Conservation (phyloP, 176 grass and related monocot species). For the Phoenix dactylifera region DNA sequence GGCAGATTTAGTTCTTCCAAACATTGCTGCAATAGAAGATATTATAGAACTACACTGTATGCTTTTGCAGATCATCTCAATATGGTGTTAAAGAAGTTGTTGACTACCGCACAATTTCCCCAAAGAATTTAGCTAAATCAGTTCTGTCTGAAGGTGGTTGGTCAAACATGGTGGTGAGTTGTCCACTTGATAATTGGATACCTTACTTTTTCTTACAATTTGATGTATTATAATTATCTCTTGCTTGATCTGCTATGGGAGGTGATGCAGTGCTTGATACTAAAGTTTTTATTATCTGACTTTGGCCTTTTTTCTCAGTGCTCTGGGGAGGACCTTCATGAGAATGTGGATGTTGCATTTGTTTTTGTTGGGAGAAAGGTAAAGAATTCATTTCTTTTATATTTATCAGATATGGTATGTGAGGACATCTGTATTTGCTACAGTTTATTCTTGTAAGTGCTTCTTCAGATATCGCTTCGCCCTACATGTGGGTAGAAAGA, state of each 20-base stretch:
- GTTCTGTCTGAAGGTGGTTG: conserved; percentile 85
- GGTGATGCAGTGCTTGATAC: neutral
- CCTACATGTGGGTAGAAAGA: too few species aligned
- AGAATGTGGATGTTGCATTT: conserved; percentile 59
- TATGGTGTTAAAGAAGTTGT: conserved; percentile 51
- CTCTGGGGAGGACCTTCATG: conserved; percentile 30
- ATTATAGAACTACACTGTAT: too few species aligned
- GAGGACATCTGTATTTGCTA: neutral
- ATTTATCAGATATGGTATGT: neutral
- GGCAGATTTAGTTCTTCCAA: too few species aligned
- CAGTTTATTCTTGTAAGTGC: neutral
- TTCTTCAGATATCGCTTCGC: too few species aligned
- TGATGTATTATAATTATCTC: neutral
- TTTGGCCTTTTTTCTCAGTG: conserved; percentile 40
- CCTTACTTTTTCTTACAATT: neutral
- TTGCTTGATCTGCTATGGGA: neutral
- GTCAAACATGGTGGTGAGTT: conserved; percentile 78
- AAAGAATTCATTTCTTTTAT: conserved; percentile 1
- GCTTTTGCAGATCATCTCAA: conserved; percentile 38
- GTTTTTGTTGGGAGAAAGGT: conserved; percentile 86
- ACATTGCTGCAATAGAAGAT: too few species aligned
- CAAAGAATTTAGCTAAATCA: conserved; percentile 49
- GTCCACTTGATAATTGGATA: conserved; percentile 3
- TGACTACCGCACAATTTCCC: conserved; percentile 60
- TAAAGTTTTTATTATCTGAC: neutral